Percentiles rank a stretch among this genome's conserved stretches.
Evolutionary conservation across 345 rosid species (phyloP).

Genomic region (Excoecaria cochinchinensis): DNA sequence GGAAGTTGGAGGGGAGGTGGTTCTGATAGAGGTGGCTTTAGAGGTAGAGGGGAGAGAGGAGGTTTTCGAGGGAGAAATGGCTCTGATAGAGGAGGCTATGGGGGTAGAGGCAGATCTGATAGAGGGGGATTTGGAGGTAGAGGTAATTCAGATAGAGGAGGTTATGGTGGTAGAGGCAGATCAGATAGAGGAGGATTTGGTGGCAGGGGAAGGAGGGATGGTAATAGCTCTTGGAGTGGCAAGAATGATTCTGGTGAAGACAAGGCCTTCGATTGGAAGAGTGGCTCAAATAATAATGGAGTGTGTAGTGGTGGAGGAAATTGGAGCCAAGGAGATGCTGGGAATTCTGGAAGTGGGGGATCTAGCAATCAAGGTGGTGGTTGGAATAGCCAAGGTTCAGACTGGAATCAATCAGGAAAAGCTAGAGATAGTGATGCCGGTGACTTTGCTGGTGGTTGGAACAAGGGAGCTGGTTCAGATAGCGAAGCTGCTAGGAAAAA

Average conservation of each 20-base stretch:
- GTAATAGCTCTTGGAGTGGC: constrained; percentile 23
- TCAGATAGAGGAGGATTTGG: constrained; percentile 30
- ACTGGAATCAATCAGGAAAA: constrained; percentile 12
- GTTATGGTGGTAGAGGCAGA: constrained; percentile 26
- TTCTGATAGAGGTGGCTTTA: constrained; percentile 31
- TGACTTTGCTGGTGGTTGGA: constrained; percentile 16
- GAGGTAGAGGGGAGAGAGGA: constrained; percentile 33
- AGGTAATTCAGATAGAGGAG: constrained; percentile 20
- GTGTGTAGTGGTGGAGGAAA: constrained; percentile 23
- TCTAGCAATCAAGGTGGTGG: constrained; percentile 34
- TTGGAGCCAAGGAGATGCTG: constrained; percentile 30
- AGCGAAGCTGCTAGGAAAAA: constrained; percentile 14
- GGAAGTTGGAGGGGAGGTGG: constrained; percentile 41
- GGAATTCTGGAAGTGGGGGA: constrained; percentile 33
- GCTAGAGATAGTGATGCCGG: neutral
- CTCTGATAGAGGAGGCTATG: constrained; percentile 26
- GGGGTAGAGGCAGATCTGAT: constrained; percentile 29
- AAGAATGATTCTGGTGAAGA: constrained; percentile 25
- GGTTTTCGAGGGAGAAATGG: constrained; percentile 33
- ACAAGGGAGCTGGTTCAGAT: constrained; percentile 1
- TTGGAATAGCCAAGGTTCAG: constrained; percentile 34
- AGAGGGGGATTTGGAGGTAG: constrained; percentile 33
- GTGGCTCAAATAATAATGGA: constrained; percentile 16
- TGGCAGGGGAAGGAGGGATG: constrained; percentile 39
- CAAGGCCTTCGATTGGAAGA: constrained; percentile 28